A percentile compares a stretch with the other conserved stretches of the same genome.
phyloP scores from a whole-genome alignment of 1,284 basidiomycete genomes.

The Meripilus lineatus region DNA sequence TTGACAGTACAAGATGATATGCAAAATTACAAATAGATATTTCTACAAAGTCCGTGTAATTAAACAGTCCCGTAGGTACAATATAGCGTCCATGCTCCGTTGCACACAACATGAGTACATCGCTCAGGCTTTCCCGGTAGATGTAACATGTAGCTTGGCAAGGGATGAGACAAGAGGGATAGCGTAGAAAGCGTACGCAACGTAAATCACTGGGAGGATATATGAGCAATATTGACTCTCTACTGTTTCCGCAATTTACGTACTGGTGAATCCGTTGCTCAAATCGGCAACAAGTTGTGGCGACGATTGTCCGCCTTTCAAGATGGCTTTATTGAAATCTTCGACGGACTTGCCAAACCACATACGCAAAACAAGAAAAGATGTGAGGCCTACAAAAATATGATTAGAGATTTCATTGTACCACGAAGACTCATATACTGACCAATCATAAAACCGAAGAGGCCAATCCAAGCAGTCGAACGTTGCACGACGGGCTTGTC shows the following conservation, averaged over 20 bases:
- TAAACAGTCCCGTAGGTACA: not conserved
- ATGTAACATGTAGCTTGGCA: constrained; percentile 59
- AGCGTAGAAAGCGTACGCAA: constrained; percentile 69
- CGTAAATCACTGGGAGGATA: constrained; percentile 60
- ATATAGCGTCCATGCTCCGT: not conserved
- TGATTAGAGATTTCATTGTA: constrained; percentile 1
- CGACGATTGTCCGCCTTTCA: constrained; percentile 42
- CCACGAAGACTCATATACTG: constrained; percentile 15
- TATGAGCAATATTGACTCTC: too few relatives aligned
- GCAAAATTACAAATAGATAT: too few relatives aligned
- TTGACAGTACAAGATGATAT: too few relatives aligned
- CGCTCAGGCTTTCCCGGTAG: constrained; percentile 28
- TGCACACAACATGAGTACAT: too few relatives aligned
- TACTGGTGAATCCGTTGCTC: constrained; percentile 74
- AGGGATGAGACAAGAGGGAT: constrained; percentile 66
- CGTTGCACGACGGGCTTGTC: constrained; percentile 58
- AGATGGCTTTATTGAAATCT: constrained; percentile 67
- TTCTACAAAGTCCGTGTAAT: too few relatives aligned
- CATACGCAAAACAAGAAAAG: constrained; percentile 70
- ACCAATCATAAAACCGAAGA: constrained; percentile 72
- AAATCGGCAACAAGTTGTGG: constrained; percentile 58
- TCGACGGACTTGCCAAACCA: constrained; percentile 76
- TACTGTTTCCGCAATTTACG: too few relatives aligned
- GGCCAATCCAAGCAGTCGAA: constrained; percentile 65
- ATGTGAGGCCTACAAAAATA: constrained; percentile 48